Evolutionary conservation across 1,284 basidiomycete species (phyloP), one percentile per base, ranked within the genome.

Genomic region (Trametes sp.): DNA sequence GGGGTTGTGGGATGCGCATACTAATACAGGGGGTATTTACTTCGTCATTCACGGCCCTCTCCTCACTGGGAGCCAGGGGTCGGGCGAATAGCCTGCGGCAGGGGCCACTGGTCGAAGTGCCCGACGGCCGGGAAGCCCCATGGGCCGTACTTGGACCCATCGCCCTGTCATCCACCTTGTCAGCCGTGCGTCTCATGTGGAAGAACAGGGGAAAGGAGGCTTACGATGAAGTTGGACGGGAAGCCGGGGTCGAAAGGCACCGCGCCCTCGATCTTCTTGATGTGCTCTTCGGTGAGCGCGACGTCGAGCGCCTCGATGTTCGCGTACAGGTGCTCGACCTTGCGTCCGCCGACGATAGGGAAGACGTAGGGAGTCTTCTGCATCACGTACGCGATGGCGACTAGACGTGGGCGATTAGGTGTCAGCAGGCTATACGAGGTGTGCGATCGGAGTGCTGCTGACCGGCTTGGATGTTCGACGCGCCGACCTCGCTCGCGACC

Each of bases 371-470:
- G 38, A 3, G 8, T 19, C 38, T 19, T 72, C 4, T 72, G 67
- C 66, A 72, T 66, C 29, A 69, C 59, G 23, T 71, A 73, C 3
- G 71, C 71, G 29, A 72, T 72, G 2, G 70, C 70, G 59, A 51
- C 48, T 49, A 28, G n/a, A n/a, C 5, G 16, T n/a, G 21, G 2
- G 19, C 14, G 16, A 14, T 2, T 14, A 19, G 38, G 38, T 19
- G 14, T 41, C 16, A 41, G 38, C 38, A 33, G 5, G 31, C 31
- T 33, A 5, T 5, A 33, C 5, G 31, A 33, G 31, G 31, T 33
- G 31, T 33, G 11, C 11, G 31, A 33, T n/a, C n/a, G 11, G 31
- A 11, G 31, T 11, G 5, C 11, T 33, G 31, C 31, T 33, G 31
- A 33, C 31, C 31, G 31, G 65, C 61, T 11, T 65, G 63, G 53